These are phyloP conservation scores for Cystobasidiaceae sp. DNA, from an alignment of 1,284 basidiomycete species.

Conservation along the genomic window DNA sequence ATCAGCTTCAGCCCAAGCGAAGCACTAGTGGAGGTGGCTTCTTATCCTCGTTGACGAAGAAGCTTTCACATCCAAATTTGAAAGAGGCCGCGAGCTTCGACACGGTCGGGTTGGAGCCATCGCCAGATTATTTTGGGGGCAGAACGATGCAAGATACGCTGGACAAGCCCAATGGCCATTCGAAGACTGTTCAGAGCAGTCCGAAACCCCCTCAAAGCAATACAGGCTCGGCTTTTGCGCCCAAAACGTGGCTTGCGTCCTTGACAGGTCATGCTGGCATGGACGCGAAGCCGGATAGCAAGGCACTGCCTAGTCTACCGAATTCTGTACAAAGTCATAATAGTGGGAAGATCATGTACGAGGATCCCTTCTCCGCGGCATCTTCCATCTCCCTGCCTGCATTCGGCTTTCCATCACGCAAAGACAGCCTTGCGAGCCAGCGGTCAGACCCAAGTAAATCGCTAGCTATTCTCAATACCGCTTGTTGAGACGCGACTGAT, in stretches of 20 bases:
- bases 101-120: not conserved
- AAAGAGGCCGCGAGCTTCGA: not conserved
- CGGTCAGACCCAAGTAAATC: not conserved
- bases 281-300: not conserved
- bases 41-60: constrained; percentile 6
- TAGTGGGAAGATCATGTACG: not conserved
- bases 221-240: not conserved
- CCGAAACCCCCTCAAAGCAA: constrained; percentile 4
- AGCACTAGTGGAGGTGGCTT: constrained; percentile 11
- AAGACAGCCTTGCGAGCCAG: constrained; percentile 7
- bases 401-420: not conserved
- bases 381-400: constrained; percentile 1
- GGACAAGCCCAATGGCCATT: not conserved
- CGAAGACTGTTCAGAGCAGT: not conserved
- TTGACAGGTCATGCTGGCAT: not conserved
- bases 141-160: not conserved
- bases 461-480: not conserved
- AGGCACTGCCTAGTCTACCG: not conserved
- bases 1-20: not conserved
- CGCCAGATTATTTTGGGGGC: constrained; percentile 12
- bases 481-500: not conserved
- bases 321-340: not conserved
- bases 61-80: constrained; percentile 12
- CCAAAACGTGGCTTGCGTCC: constrained; percentile 5
- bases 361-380: not conserved